A percentile compares a stretch with the other conserved stretches of the same genome.
Conservation (phyloP, 192 early-diverging fungal genomes). For the Coemansia sp. region DNA sequence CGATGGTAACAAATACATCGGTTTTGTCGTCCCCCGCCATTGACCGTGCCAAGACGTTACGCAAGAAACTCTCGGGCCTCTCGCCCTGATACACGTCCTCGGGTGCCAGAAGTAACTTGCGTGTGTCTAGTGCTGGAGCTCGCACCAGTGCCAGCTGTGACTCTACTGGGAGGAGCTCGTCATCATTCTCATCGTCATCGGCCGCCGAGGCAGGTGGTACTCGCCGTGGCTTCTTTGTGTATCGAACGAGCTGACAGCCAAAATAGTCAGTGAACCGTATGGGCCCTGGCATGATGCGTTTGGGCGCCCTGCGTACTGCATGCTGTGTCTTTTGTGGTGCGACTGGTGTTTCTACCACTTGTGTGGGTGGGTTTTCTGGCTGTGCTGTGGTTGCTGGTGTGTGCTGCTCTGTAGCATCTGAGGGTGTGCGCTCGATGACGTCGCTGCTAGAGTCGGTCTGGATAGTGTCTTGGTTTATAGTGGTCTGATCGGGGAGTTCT, state of each 20-base stretch:
- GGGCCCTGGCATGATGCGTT: conserved; percentile 32
- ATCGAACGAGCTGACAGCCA: conserved; percentile 32
- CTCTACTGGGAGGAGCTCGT: not conserved
- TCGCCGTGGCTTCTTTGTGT: conserved; percentile 31
- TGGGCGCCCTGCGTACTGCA: too few relatives aligned
- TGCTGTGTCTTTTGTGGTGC: too few relatives aligned
- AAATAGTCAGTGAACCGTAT: conserved; percentile 46
- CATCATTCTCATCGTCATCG: conserved; percentile 5
- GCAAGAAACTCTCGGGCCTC: conserved; percentile 13
- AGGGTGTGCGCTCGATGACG: too few relatives aligned
- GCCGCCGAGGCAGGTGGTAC: not conserved
- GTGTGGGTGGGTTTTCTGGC: not conserved
- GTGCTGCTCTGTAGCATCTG: not conserved
- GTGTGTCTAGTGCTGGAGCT: conserved; percentile 30
- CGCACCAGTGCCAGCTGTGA: conserved; percentile 7
- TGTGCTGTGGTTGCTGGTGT: not conserved
- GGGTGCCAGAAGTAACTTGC: conserved; percentile 13
- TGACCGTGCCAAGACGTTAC: conserved; percentile 17
- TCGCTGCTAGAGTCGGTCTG: too few relatives aligned
- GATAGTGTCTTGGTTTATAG: not conserved
- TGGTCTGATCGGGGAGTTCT: conserved; percentile 3
- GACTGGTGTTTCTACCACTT: too few relatives aligned
- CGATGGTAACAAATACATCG: conserved; percentile 29
- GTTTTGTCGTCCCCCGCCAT: conserved; percentile 32
- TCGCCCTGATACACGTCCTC: not conserved